Evolutionary conservation across 768 basidiomycete species (phyloP).

Genomic region (Tylopilus subfusipes): DNA sequence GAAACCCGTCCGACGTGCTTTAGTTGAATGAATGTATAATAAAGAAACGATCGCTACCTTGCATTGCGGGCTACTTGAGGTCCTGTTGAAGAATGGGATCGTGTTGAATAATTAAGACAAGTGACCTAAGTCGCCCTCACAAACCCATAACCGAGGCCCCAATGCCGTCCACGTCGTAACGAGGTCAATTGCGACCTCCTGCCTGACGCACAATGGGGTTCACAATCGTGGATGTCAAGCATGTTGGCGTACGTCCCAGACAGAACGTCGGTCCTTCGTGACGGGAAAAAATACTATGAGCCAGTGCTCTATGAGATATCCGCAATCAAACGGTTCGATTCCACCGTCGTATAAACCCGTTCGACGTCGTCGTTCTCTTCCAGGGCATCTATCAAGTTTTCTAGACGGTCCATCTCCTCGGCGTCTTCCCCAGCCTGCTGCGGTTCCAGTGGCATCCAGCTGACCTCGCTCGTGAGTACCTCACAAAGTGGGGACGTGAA

Average conservation of each 20-base stretch:
- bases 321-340: conserved; percentile 28
- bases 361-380: conserved; percentile 58
- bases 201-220: neutral
- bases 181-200: neutral
- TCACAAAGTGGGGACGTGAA: conserved; percentile 32
- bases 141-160: neutral
- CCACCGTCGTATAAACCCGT: conserved; percentile 55
- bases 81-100: neutral
- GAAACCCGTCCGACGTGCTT: conserved; percentile 9
- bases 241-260: neutral
- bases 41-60: conserved; percentile 3
- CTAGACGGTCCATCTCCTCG: conserved; percentile 34
- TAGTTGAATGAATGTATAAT: conserved; percentile 17
- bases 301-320: conserved; percentile 16
- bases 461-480: conserved; percentile 48
- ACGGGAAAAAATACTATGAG: neutral
- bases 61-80: neutral
- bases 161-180: neutral
- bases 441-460: conserved; percentile 50
- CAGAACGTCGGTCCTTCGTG: neutral
- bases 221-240: neutral
- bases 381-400: conserved; percentile 46
- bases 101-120: neutral
- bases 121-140: conserved; percentile 9
- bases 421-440: conserved; percentile 37